Percentiles rank a stretch among this genome's conserved stretches.
phyloP scores from a whole-genome alignment of 2,329 filamentous ascomycete species.

The Colletotrichum musae region DNA sequence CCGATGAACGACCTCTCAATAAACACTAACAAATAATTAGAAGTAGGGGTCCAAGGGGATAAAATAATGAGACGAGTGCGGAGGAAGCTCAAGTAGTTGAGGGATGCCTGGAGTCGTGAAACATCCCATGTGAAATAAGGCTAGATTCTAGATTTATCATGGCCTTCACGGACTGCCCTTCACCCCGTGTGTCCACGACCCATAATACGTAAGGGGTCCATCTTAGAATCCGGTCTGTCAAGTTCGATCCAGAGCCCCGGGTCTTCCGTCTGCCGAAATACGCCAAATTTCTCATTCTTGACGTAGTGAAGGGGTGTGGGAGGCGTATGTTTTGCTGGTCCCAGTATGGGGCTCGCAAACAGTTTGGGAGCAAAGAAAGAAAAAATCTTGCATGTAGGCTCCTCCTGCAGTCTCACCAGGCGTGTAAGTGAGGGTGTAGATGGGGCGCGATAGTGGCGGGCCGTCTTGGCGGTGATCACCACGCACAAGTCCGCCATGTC shows the following conservation, averaged over 20 bases:
- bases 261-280: slow-evolving; percentile 26
- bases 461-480: slow-evolving; percentile 31
- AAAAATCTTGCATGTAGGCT: slow-evolving; percentile 16
- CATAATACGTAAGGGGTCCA: slow-evolving; percentile 35
- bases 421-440: slow-evolving; percentile 12
- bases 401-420: slow-evolving; percentile 6
- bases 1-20: background rate
- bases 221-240: slow-evolving; percentile 33
- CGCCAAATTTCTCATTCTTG: slow-evolving; percentile 12
- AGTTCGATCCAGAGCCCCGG: slow-evolving; percentile 27
- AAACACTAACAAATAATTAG: background rate
- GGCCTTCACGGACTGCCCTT: slow-evolving; percentile 20
- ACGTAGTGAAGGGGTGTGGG: slow-evolving; percentile 17
- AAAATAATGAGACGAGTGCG: background rate
- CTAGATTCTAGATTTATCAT: slow-evolving; percentile 32
- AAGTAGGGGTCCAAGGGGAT: background rate
- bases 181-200: slow-evolving; percentile 24
- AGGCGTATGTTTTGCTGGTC: slow-evolving; percentile 6
- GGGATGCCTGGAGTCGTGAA: background rate
- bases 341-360: background rate
- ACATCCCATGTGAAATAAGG: slow-evolving; percentile 7
- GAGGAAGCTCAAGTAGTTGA: background rate
- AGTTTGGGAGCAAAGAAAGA: background rate
- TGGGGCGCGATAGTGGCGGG: slow-evolving; percentile 27
- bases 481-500: slow-evolving; percentile 10